phyloP scores from a whole-genome alignment of 768 basidiomycete genomes.

The Serendipita indica region DNA sequence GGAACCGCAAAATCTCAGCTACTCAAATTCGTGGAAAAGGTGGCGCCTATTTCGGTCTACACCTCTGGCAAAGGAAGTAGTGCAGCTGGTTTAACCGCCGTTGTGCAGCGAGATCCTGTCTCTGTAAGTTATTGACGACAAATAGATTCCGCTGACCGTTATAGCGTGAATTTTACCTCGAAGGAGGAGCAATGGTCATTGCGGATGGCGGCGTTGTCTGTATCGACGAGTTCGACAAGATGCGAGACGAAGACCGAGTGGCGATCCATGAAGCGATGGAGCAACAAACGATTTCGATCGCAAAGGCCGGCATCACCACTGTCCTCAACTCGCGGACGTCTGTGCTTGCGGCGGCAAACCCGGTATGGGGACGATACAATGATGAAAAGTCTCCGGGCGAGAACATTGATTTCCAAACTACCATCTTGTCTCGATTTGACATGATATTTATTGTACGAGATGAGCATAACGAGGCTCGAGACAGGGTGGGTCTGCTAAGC shows the following conservation, averaged over 20 bases:
- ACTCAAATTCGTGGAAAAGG: conserved; percentile 97
- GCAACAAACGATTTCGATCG: conserved; percentile 98
- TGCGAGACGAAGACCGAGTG: conserved; percentile 97
- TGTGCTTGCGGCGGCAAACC: conserved; percentile 93
- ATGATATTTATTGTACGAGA: conserved; percentile 99
- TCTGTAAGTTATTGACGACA: conserved; percentile 44
- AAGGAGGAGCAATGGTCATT: conserved; percentile 98
- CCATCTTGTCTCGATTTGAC: conserved; percentile 94
- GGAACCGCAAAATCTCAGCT: conserved; percentile 97
- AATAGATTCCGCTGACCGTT: background rate
- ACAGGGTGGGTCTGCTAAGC: conserved; percentile 42
- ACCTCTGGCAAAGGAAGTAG: conserved; percentile 97
- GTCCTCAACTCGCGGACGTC: conserved; percentile 92
- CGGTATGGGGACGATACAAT: conserved; percentile 94
- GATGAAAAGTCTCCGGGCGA: conserved; percentile 93
- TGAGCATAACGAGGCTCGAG: conserved; percentile 88
- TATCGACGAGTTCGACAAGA: conserved; percentile 99
- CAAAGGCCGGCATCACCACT: conserved; percentile 97
- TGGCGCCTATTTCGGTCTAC: conserved; percentile 95
- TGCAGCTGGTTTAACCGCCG: conserved; percentile 95
- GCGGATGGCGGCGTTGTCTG: conserved; percentile 98
- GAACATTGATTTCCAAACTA: conserved; percentile 98
- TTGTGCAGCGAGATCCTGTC: conserved; percentile 83
- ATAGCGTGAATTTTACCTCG: conserved; percentile 94
- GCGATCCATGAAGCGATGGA: conserved; percentile 99